Base-by-base conservation (phyloP, 306 rosid species). In the Vicia villosa region DNA sequence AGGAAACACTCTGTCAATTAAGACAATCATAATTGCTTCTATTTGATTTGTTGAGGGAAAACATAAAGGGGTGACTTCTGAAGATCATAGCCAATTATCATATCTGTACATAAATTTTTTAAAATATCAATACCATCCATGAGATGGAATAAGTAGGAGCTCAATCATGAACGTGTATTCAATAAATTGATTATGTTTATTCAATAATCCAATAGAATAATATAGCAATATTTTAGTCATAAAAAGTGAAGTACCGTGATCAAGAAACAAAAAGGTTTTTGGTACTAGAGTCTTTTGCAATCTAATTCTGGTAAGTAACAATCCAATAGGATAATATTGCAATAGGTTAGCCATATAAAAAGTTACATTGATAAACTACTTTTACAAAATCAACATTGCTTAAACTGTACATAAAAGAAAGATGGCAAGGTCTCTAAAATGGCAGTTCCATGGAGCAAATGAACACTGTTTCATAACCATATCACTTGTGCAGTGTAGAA, bases 111-210 rank as follows among this genome's bases (percentile, higher is more conserved):
- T 16, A 45, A 28, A 71, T 58, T 14, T 51, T 34, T 50, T 30
- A 71, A 65, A 52, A 63, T n/a, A 12, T 37, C 34, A 37, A 62
- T 19, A 50, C n/a, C 58, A 41, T 36, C 68, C 40, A 12, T 70
- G 51, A 5, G 63, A 55, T 52, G 42, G 55, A 76, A 70, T 16
- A 70, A 19, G 67, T 66, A 68, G 59, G 66, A 50, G 68, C 49
- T 15, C n/a, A 5, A 41, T 49, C 36, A 46, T 38, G 69, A 57
- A 5, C 5, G 12, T 50, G 20, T 34, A 50, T 32, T 20, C 21
- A 32, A 36, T 36, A 37, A 42, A 70, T 30, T 43, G n/a, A 17
- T 51, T 36, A 3, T 7, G 20, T 69, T 61, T 60, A 43, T 46
- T 26, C 28, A 49, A 72, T 2, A 1, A 40, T 36, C 42, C 42